Conservation (phyloP, 2,329 filamentous ascomycete species). For the Fusarium nematophilum region DNA sequence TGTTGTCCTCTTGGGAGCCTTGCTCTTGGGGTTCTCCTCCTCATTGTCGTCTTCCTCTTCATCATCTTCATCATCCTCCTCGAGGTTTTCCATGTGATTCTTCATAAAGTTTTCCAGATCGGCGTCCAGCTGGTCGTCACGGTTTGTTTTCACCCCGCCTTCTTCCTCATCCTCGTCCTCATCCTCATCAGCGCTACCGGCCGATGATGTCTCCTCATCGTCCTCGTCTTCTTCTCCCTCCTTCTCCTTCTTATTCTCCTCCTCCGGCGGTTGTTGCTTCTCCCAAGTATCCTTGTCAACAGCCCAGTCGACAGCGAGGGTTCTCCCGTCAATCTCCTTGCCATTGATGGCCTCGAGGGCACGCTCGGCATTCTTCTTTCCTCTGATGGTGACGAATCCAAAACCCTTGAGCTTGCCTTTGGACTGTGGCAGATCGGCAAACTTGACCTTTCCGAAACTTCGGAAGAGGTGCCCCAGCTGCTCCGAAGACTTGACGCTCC, state of each 20-base stretch:
- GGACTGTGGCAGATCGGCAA: constrained; percentile 83
- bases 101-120: constrained; percentile 68
- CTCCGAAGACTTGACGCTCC: constrained; percentile 90
- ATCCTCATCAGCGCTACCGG: constrained; percentile 42
- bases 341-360: constrained; percentile 89
- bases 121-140: constrained; percentile 56
- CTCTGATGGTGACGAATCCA: constrained; percentile 89
- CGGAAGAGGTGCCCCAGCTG: constrained; percentile 83
- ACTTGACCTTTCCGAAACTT: constrained; percentile 92
- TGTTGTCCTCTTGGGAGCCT: constrained; percentile 43
- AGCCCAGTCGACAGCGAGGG: constrained; percentile 94
- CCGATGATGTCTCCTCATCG: constrained; percentile 45
- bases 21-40: constrained; percentile 53
- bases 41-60: constrained; percentile 58
- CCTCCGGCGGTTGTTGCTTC: constrained; percentile 62
- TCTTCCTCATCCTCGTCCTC: constrained; percentile 48
- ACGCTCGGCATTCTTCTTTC: constrained; percentile 90
- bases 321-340: constrained; percentile 87
- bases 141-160: constrained; percentile 48
- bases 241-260: constrained; percentile 51
- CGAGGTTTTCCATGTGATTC: constrained; percentile 67
- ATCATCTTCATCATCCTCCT: constrained; percentile 66
- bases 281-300: constrained; percentile 92
- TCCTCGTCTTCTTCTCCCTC: constrained; percentile 48
- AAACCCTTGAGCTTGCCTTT: constrained; percentile 85